These are phyloP conservation scores for Pyropia yezoensis DNA, from an alignment of 23 red algal genomes.

Conservation along the genomic window DNA sequence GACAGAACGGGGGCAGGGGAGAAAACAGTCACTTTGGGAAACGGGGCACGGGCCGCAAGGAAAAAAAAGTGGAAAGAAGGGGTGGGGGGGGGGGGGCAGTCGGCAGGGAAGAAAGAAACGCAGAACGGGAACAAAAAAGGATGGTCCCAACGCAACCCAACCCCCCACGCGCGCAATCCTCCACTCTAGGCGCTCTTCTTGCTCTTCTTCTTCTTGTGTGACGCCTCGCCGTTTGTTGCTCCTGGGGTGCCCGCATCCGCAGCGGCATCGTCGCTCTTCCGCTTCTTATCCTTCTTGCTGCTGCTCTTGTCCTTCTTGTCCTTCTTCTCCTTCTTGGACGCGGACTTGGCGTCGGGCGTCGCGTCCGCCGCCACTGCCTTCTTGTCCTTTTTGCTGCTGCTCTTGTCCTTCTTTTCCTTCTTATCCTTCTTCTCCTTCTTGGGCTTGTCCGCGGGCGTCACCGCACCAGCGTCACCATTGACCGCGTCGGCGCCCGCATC, in stretches of 20 bases:
- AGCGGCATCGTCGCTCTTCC: constrained; percentile 11
- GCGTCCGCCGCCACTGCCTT: constrained; percentile 7
- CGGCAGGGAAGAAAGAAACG: too few relatives aligned
- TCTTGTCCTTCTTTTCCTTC: constrained; percentile 42
- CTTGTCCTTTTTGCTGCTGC: constrained; percentile 18
- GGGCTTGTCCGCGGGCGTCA: constrained; percentile 14
- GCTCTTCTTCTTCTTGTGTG: constrained; percentile 12
- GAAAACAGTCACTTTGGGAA: too few relatives aligned
- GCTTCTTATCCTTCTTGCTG: constrained; percentile 14
- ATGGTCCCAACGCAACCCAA: too few relatives aligned
- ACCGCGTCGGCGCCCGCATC: neutral
- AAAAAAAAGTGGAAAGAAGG: too few relatives aligned
- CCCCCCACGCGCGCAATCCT: too few relatives aligned
- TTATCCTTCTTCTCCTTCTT: constrained; percentile 16
- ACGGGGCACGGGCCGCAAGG: too few relatives aligned
- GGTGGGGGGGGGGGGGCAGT: too few relatives aligned
- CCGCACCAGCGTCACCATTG: constrained; percentile 19
- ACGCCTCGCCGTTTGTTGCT: constrained; percentile 8
- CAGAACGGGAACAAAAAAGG: too few relatives aligned
- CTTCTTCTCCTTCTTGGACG: constrained; percentile 63
- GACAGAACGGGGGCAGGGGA: too few relatives aligned
- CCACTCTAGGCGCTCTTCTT: constrained; percentile 6
- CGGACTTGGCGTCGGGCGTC: neutral
- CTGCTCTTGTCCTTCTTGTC: constrained; percentile 39
- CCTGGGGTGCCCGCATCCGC: constrained; percentile 9